A percentile compares a stretch with the other conserved stretches of the same genome.
These are phyloP conservation scores for Microascus cirrosus DNA, from an alignment of 2,329 filamentous ascomycete species.

Conservation along the genomic window DNA sequence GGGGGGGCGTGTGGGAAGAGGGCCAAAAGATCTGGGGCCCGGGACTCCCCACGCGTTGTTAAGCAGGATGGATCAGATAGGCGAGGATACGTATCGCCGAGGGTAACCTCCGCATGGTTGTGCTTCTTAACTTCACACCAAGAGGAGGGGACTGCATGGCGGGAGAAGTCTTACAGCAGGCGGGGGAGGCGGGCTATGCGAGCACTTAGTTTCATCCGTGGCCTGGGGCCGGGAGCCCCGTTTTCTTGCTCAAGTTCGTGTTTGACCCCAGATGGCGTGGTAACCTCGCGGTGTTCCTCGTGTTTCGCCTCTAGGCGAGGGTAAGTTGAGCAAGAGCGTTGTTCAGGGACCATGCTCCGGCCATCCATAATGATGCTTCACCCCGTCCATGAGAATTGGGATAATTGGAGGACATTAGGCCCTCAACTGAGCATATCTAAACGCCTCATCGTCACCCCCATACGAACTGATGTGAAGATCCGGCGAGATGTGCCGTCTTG, in stretches of 20 bases:
- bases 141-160: neutral
- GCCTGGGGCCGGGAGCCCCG: neutral
- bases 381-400: no score
- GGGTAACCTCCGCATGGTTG: neutral
- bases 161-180: neutral
- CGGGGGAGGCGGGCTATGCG: neutral
- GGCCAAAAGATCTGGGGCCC: neutral
- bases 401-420: neutral
- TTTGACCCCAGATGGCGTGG: neutral
- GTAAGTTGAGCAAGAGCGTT: no score
- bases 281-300: no score
- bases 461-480: neutral
- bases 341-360: no score
- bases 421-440: neutral
- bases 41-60: neutral
- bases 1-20: neutral
- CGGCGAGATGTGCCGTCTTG: neutral
- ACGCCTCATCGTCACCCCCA: neutral
- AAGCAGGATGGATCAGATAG: neutral
- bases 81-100: neutral
- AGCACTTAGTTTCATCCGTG: neutral
- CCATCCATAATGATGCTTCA: no score
- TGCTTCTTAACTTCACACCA: neutral
- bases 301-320: no score
- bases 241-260: neutral